Conservation (phyloP, 2,329 filamentous ascomycete species). For the Sporothrix schenckii region DNA sequence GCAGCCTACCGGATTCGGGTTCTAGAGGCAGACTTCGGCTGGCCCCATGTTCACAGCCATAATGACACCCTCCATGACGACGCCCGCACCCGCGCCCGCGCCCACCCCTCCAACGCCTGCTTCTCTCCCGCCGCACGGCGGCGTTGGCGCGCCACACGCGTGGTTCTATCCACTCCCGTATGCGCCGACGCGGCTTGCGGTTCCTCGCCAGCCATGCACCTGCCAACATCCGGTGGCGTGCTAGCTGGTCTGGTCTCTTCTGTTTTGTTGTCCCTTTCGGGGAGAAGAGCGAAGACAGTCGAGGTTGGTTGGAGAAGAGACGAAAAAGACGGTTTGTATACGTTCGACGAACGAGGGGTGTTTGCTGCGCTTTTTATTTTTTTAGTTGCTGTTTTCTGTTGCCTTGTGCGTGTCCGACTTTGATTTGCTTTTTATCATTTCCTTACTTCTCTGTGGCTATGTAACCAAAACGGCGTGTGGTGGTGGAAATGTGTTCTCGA, state of each 20-base stretch:
- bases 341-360: background rate
- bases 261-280: too few species aligned
- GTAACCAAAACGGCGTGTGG: conserved; percentile 26
- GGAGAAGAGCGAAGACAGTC: background rate
- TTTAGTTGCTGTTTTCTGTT: background rate
- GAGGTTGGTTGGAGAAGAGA: conserved; percentile 17
- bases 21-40: conserved; percentile 48
- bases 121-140: conserved; percentile 12
- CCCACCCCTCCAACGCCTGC: background rate
- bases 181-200: background rate
- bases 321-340: conserved; percentile 8
- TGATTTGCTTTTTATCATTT: conserved; percentile 2
- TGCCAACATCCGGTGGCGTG: background rate
- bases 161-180: background rate
- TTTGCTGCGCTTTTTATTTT: background rate
- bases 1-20: conserved; percentile 79
- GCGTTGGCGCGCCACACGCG: background rate
- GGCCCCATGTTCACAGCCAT: conserved; percentile 21
- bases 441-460: conserved; percentile 21
- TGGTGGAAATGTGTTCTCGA: conserved; percentile 19
- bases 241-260: background rate
- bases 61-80: conserved; percentile 26
- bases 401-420: background rate
- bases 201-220: background rate
- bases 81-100: background rate